phyloP scores from a whole-genome alignment of 2,329 filamentous ascomycete species.

The Xenosphaeropsis pyriputrescens region DNA sequence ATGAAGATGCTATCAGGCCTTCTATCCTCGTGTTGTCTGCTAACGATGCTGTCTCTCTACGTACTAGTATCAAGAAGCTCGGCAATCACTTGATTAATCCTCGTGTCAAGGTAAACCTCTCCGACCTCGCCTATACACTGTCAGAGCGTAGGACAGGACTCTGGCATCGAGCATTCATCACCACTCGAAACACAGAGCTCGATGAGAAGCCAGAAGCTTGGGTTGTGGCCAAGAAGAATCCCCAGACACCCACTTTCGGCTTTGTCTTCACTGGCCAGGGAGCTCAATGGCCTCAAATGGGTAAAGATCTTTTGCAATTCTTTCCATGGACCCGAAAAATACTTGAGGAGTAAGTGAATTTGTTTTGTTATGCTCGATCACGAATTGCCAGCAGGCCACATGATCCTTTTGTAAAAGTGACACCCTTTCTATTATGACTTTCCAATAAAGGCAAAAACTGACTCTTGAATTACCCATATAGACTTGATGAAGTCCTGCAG shows the following conservation, averaged over 20 bases:
- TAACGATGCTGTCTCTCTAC: slow-evolving; percentile 11
- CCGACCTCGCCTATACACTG: slow-evolving; percentile 13
- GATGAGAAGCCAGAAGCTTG: background rate
- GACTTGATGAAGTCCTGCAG: background rate
- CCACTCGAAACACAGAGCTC: slow-evolving; percentile 1
- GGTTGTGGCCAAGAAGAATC: background rate
- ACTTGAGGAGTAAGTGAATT: no score
- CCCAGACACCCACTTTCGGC: slow-evolving; percentile 4
- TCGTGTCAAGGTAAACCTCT: slow-evolving; percentile 4
- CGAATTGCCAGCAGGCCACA: no score
- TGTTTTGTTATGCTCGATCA: no score
- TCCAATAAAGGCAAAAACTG: no score
- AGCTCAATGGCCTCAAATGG: slow-evolving; percentile 15
- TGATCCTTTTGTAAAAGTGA: no score
- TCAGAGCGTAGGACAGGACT: slow-evolving; percentile 7
- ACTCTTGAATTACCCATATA: background rate
- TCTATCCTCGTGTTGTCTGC: slow-evolving; percentile 12
- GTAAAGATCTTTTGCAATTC: slow-evolving; percentile 6
- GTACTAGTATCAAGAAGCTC: slow-evolving; percentile 8
- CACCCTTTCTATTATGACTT: no score
- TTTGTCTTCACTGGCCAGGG: slow-evolving; percentile 17
- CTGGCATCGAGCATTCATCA: slow-evolving; percentile 7
- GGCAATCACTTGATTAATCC: slow-evolving; percentile 9
- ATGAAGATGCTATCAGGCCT: background rate
- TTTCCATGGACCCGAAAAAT: slow-evolving; percentile 2